Evolutionary conservation across 352 stramenopile genomes (phyloP), one percentile per base, ranked within the genome.

Genomic region (Pythium vanterpoolii): DNA sequence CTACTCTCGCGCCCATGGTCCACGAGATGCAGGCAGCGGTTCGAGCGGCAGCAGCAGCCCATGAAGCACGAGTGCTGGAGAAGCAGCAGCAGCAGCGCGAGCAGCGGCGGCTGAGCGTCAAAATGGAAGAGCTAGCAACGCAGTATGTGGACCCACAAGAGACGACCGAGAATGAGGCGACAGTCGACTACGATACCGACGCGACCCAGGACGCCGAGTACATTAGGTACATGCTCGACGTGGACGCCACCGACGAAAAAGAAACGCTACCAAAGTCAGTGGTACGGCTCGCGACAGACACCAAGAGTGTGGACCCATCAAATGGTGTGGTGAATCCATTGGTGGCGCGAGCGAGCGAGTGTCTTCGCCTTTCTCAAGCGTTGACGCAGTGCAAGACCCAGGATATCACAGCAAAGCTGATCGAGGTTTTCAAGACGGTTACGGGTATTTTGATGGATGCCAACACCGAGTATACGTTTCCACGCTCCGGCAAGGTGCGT

Each of bases 111-210:
- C 0, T 28, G 13, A 54, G 10, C 21, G 26, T 54, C 31, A 50
- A 56, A 38, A 50, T 49, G 19, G 26, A 56, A 27, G 24, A 53
- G 21, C 18, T 49, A 5, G 43, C 43, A 18, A 39, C 14, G 33
- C 8, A 39, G 38, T n/a, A 8, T 44, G 36, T 28, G 21, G 23
- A 39, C 2, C 24, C 14, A 10, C n/a, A 30, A 14, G 44, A 30
- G 23, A n/a, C 7, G n/a, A 4, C 31, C n/a, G 39, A 24, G 8
- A 18, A 7, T 4, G 50, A 60, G 45, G 11, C 26, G 26, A 16
- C 23, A 23, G 31, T 23, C 8, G 40, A 38, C 28, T 53, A 45
- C 30, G 54, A 61, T 31, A 46, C 54, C 42, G 54, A 61, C 11
- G 54, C 45, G 40, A 61, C 54, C 8, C 21, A 43, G 6, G 42